Evolutionary conservation across 2,329 filamentous ascomycete genomes (phyloP).

Genomic region (Mycosphaerella sp.): DNA sequence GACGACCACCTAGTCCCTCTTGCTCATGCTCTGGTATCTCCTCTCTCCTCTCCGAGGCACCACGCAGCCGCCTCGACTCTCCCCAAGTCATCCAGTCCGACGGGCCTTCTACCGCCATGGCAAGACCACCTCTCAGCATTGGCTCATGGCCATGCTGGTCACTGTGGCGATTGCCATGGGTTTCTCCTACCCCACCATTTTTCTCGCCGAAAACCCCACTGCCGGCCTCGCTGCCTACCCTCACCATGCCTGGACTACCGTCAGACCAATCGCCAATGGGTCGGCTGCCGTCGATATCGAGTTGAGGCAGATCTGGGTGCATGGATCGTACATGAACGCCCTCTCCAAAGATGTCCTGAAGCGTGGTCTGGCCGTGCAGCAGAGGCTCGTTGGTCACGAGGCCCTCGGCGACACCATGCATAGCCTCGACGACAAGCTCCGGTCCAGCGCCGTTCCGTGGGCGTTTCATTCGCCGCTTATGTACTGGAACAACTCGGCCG

Average conservation of each 20-base stretch:
- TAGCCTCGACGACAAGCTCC: conserved; percentile 23
- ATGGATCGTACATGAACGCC: conserved; percentile 73
- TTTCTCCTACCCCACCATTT: conserved; percentile 67
- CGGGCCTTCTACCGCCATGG: conserved; percentile 62
- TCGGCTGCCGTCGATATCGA: conserved; percentile 59
- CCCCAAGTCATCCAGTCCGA: conserved; percentile 59
- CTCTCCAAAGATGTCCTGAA: conserved; percentile 59
- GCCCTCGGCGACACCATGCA: conserved; percentile 19
- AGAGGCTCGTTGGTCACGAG: conserved; percentile 55
- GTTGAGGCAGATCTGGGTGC: conserved; percentile 76
- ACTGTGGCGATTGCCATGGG: conserved; percentile 65
- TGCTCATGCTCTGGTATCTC: conserved; percentile 42
- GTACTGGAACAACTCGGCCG: conserved; percentile 66
- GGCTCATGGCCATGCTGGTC: conserved; percentile 64
- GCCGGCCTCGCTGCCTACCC: conserved; percentile 66
- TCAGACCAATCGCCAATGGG: conserved; percentile 31
- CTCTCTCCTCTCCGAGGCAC: conserved; percentile 72
- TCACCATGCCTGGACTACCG: conserved; percentile 68
- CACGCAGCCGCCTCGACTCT: conserved; percentile 63
- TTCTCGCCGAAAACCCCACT: conserved; percentile 64
- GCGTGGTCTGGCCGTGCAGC: conserved; percentile 62
- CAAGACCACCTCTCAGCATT: conserved; percentile 63
- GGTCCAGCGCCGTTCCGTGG: conserved; percentile 50
- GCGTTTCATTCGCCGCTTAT: conserved; percentile 77
- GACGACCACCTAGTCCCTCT: neutral